Conservation (phyloP, 2,329 filamentous ascomycete genomes). For the Nakataea oryzae region DNA sequence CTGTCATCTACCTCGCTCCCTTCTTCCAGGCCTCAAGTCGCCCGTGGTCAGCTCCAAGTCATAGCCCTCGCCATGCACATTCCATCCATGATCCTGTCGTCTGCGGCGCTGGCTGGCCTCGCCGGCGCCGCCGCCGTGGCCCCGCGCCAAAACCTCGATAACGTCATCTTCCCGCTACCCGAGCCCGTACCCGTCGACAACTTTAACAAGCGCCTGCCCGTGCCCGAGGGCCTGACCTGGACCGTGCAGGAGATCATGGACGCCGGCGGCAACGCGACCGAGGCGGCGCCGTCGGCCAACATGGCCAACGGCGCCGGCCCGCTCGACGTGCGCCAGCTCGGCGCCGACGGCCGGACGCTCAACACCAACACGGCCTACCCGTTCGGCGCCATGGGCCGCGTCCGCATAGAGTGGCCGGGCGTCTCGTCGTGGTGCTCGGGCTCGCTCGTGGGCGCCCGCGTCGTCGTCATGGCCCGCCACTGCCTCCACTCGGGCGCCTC, state of each 20-base stretch:
- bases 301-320: neutral
- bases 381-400: constrained; percentile 2
- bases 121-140: neutral
- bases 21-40: neutral
- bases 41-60: no score
- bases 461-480: constrained; percentile 1
- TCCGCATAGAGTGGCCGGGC: neutral
- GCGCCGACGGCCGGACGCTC: constrained; percentile 1
- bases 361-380: neutral
- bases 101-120: neutral
- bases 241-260: neutral
- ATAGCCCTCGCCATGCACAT: neutral
- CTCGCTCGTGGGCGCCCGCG: constrained; percentile 1
- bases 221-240: neutral
- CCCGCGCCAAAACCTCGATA: neutral
- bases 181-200: neutral
- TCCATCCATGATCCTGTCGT: neutral
- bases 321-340: neutral
- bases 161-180: neutral
- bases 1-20: neutral
- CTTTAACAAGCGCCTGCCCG: neutral
- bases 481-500: constrained; percentile 1
- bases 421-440: constrained; percentile 1
- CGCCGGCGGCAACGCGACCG: neutral
- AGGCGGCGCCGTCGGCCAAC: neutral